Base-by-base conservation (phyloP, 257 asterid genomes). In the Misopates orontium region DNA sequence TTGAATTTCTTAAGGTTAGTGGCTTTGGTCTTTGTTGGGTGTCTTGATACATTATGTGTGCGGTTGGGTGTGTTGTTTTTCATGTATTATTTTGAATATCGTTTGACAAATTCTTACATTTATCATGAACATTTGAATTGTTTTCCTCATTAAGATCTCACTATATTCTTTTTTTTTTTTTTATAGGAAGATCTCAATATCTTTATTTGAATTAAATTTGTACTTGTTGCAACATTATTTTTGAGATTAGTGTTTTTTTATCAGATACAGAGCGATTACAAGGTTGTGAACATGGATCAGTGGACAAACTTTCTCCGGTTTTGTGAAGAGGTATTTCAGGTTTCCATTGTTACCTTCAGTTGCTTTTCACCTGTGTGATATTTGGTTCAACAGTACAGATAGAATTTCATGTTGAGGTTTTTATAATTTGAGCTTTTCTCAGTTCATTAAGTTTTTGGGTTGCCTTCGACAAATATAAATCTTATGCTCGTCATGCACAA, bases 221-320 rank as follows among this genome's bases (percentile, higher is more conserved):
- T 19, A 9, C 8, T 21, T 11, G 20, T 11, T 10, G 36, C 28
- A 0, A 5, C 52, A 19, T 15, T 52, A 23, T 15, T 39, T 39
- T 14, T 55, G 20, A 20, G 3, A 40, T 5, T 63, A 62, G n/a
- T 76, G 24, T 62, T 69, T 52, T 66, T 47, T 20, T 67, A 39
- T 73, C 89, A 91, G 96, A 62, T 67, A 49, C 96, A 89, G 76
- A 77, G 54, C 16, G 98, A 89, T 60, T 89, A 89, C 86, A 89
- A 85, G 82, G 92, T 81, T 60, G 75, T 91, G 72, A 91, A 87
- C 77, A 59, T 85, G 95, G 98, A 91, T 80, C 98, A 91, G 71
- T 91, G 98, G 98, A 85, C 85, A 81, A 91, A 88, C 62, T 87
- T 91, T 72, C 88, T 69, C 69, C 88, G 95, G 36, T 91, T 91